Evolutionary conservation across 2,329 filamentous ascomycete genomes (phyloP).

Genomic region (Alternaria brassicae): DNA sequence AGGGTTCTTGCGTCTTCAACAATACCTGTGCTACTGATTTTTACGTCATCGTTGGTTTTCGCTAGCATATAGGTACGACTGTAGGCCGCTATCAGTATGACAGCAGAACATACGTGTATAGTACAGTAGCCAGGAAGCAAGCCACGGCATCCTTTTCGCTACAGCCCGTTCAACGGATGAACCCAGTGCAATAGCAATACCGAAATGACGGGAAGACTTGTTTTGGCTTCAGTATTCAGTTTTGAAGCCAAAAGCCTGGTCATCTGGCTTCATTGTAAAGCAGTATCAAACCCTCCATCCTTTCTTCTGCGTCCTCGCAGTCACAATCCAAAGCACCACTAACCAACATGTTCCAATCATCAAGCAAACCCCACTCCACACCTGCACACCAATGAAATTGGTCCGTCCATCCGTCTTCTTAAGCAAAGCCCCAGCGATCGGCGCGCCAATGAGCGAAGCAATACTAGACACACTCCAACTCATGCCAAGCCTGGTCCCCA

Average conservation of each 20-base stretch:
- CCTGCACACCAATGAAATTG: conserved; percentile 43
- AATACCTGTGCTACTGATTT: neutral
- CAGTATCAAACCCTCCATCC: conserved; percentile 39
- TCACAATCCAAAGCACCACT: conserved; percentile 35
- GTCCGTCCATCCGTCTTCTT: conserved; percentile 29
- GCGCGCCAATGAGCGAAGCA: conserved; percentile 46
- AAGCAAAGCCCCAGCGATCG: conserved; percentile 46
- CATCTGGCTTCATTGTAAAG: neutral
- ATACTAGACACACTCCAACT: conserved; percentile 47
- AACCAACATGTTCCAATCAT: conserved; percentile 39
- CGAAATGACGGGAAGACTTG: neutral
- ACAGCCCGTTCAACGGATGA: neutral
- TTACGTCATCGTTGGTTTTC: neutral
- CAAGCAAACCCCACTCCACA: conserved; percentile 48
- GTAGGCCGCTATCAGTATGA: neutral
- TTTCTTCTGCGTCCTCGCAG: conserved; percentile 32
- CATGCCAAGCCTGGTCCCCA: conserved; percentile 49
- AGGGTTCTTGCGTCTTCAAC: neutral
- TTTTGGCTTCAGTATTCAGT: neutral
- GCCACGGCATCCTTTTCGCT: neutral
- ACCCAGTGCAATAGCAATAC: neutral
- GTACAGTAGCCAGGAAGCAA: neutral
- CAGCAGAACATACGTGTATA: neutral
- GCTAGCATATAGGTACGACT: conserved; percentile 1
- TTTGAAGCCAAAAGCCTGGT: neutral